Evolutionary conservation across 176 grass and related monocot genomes (phyloP).

Genomic region (Saccharum officinarum): DNA sequence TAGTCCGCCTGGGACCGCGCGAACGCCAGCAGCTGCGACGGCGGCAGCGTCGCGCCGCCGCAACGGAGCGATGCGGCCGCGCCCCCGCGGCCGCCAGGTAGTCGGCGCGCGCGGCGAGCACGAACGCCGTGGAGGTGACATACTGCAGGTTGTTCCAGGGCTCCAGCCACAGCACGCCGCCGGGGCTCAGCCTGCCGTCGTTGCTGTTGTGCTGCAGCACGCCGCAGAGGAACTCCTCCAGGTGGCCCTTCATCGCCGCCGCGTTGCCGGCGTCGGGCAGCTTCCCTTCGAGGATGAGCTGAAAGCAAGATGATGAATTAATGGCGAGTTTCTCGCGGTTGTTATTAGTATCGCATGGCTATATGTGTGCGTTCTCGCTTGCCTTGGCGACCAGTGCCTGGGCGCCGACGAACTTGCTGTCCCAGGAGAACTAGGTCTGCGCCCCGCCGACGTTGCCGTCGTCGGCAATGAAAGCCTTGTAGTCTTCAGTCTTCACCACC

Average conservation of each 20-base stretch:
- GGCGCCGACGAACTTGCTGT: conserved; percentile 72
- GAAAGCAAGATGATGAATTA: not conserved
- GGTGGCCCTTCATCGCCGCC: conserved; percentile 31
- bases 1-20: conserved; percentile 51
- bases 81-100: conserved; percentile 28
- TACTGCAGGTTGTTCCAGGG: conserved; percentile 61
- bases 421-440: conserved; percentile 48
- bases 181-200: conserved; percentile 40
- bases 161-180: conserved; percentile 56
- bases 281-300: conserved; percentile 59
- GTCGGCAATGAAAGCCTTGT: conserved; percentile 43
- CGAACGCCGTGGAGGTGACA: conserved; percentile 51
- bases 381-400: conserved; percentile 72
- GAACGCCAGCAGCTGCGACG: conserved; percentile 33
- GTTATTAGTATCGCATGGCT: not conserved
- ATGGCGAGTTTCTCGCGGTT: too few relatives aligned
- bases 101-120: conserved; percentile 45
- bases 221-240: conserved; percentile 57
- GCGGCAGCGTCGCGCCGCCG: not conserved
- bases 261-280: conserved; percentile 36
- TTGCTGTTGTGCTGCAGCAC: conserved; percentile 30
- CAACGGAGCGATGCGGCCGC: conserved; percentile 29
- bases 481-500: conserved; percentile 30
- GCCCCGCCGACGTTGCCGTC: conserved; percentile 36
- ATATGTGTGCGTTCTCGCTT: too few relatives aligned